phyloP scores from a whole-genome alignment of 2,329 filamentous ascomycete species.

The Lasiodiplodia gonubiensis region DNA sequence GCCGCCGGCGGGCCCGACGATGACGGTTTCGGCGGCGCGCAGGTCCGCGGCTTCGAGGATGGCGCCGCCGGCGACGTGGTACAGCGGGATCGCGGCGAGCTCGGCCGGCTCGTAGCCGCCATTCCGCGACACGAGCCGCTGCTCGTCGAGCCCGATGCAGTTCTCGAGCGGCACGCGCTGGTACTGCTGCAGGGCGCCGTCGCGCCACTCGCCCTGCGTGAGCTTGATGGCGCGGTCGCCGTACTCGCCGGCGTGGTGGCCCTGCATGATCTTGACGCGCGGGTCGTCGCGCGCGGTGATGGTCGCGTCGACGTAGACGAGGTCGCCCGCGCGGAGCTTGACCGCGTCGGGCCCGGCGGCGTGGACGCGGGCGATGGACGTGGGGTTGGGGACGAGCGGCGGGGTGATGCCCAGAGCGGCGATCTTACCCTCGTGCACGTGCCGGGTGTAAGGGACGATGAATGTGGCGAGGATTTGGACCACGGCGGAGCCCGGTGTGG shows the following conservation, averaged over 20 bases:
- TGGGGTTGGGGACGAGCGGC: no score
- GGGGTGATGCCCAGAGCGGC: no score
- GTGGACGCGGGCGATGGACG: constrained; percentile 44
- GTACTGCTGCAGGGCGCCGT: constrained; percentile 47
- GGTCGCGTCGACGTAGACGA: constrained; percentile 47
- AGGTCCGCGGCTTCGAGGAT: no score
- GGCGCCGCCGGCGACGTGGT: no score
- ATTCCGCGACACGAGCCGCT: constrained; percentile 30
- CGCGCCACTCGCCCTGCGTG: constrained; percentile 42
- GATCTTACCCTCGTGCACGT: background rate
- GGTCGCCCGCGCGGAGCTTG: constrained; percentile 43
- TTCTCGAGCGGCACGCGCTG: constrained; percentile 48
- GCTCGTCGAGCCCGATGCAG: constrained; percentile 42
- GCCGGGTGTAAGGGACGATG: background rate
- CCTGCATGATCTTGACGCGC: constrained; percentile 37
- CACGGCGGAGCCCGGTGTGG: background rate
- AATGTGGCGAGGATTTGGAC: background rate
- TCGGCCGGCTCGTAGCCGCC: no score
- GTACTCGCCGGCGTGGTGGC: constrained; percentile 39
- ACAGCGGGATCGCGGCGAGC: no score
- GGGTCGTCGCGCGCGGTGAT: constrained; percentile 48
- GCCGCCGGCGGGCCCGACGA: no score
- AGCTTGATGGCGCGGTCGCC: background rate
- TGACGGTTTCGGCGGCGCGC: no score
- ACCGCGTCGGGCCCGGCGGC: constrained; percentile 48